phyloP scores from a whole-genome alignment of 2,329 filamentous ascomycete species.

The Knufia petricola region DNA sequence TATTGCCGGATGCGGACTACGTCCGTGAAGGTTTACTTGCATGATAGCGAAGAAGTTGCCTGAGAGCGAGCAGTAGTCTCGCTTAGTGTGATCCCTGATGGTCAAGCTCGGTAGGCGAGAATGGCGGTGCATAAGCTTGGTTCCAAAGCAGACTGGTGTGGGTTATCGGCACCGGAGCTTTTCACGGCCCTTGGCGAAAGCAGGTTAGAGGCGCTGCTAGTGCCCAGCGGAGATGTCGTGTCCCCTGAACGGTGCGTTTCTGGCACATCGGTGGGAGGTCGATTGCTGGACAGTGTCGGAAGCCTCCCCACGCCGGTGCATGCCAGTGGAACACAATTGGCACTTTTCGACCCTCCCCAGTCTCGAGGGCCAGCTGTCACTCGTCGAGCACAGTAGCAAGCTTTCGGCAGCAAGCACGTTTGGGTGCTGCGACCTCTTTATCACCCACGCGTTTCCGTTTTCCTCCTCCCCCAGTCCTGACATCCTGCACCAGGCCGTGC shows the following conservation, averaged over 20 bases:
- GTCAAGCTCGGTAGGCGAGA: not conserved
- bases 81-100: not conserved
- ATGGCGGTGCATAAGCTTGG: not conserved
- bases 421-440: not conserved
- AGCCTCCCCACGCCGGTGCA: no score
- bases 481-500: no score
- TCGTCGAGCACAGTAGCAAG: not conserved
- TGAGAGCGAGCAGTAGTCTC: no score
- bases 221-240: not conserved
- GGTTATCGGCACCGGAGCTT: not conserved
- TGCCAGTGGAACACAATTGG: not conserved
- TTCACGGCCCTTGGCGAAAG: not conserved
- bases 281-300: no score
- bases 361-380: not conserved
- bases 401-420: not conserved
- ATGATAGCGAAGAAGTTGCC: no score
- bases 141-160: not conserved
- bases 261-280: not conserved
- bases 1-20: no score
- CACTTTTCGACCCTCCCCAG: not conserved
- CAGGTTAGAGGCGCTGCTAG: not conserved
- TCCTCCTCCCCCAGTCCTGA: not conserved
- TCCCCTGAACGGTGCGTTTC: constrained; percentile 1
- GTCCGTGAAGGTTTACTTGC: no score
- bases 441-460: not conserved